phyloP scores from a whole-genome alignment of 306 rosid species.

The Oemleria cerasiformis region DNA sequence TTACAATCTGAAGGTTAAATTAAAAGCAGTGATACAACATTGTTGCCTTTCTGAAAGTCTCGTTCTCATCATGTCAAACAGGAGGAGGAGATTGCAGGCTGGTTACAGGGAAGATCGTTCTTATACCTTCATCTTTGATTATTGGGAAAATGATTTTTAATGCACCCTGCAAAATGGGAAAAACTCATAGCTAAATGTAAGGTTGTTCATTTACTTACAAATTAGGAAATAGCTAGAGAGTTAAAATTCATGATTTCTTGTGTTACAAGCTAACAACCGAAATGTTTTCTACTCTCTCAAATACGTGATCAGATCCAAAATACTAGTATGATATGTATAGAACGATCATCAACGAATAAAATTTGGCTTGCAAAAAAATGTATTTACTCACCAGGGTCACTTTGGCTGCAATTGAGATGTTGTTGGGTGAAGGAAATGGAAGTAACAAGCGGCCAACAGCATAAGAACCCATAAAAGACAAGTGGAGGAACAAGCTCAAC shows the following conservation, averaged over 20 bases:
- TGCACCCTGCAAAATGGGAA: slow-evolving; percentile 19
- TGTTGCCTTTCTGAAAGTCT: not conserved
- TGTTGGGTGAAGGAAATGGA: slow-evolving; percentile 55
- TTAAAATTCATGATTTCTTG: not conserved
- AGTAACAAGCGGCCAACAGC: slow-evolving; percentile 47
- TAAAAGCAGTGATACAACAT: not conserved
- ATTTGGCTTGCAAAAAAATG: not conserved
- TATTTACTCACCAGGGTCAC: slow-evolving; percentile 40
- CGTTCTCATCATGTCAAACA: not conserved
- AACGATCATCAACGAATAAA: not conserved
- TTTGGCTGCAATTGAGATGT: slow-evolving; percentile 46
- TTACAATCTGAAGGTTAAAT: not conserved
- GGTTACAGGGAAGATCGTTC: slow-evolving; percentile 26
- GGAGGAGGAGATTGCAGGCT: slow-evolving; percentile 26
- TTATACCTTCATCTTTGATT: slow-evolving; percentile 29
- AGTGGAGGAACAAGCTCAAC: slow-evolving; percentile 46
- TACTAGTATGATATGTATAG: not conserved
- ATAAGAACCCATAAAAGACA: slow-evolving; percentile 47
- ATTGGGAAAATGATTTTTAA: slow-evolving; percentile 29
- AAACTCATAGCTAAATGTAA: not conserved
- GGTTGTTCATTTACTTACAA: not conserved
- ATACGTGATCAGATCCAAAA: not conserved
- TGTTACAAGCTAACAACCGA: not conserved
- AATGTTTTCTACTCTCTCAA: not conserved
- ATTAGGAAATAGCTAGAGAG: not conserved